Percentiles rank a stretch among this genome's conserved stretches.
Conservation (phyloP, 305 asterid genomes). For the Euphrasia arctica region DNA sequence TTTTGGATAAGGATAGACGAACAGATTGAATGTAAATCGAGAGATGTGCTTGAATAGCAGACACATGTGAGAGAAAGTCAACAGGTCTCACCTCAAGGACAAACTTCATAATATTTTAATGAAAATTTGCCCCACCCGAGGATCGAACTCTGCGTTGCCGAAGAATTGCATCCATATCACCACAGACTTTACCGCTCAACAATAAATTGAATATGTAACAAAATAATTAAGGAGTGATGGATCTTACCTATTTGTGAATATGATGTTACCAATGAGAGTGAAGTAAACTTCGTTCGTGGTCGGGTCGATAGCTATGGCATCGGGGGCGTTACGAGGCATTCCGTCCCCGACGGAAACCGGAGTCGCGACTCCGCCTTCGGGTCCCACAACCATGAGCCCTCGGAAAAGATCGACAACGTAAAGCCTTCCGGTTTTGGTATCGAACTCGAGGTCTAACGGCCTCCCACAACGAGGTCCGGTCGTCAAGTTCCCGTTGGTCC, state of each 20-base stretch:
- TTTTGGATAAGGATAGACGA: too few species aligned
- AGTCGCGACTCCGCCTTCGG: conserved; percentile 43
- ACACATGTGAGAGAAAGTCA: too few species aligned
- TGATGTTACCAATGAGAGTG: conserved; percentile 41
- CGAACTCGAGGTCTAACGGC: conserved; percentile 48
- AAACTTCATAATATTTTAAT: too few species aligned
- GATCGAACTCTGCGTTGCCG: too few species aligned
- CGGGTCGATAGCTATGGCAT: conserved; percentile 45
- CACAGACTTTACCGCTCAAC: too few species aligned
- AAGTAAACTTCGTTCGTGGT: conserved; percentile 40
- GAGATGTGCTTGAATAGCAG: too few species aligned
- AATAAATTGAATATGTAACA: too few species aligned
- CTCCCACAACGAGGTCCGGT: conserved; percentile 39
- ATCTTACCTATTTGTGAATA: conserved; percentile 24
- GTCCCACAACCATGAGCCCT: conserved; percentile 52
- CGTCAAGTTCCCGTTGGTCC: conserved; percentile 23
- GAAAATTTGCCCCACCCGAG: too few species aligned
- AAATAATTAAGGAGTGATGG: not conserved
- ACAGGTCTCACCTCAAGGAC: too few species aligned
- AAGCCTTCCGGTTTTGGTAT: conserved; percentile 39
- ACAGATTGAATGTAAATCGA: too few species aligned
- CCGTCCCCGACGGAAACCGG: conserved; percentile 1
- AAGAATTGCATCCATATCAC: too few species aligned
- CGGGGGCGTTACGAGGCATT: conserved; percentile 18
- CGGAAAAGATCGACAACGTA: conserved; percentile 42